Conservation (phyloP, 768 basidiomycete species). For the Pulveroboletus sp. region DNA sequence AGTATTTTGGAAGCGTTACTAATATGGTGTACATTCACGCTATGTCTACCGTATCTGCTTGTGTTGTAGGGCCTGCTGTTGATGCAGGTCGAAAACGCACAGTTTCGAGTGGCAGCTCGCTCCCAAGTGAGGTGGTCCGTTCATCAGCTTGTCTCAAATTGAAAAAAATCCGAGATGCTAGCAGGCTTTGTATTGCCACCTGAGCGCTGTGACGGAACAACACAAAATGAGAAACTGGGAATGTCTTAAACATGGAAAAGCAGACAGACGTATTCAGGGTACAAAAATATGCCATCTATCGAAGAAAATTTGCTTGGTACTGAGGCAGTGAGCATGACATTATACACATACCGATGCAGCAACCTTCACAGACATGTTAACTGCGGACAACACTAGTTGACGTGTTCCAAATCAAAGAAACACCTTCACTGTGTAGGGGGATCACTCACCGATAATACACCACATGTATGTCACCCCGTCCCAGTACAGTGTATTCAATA, state of each 20-base stretch:
- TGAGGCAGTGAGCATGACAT: no score
- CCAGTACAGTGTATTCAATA: slow-evolving; percentile 21
- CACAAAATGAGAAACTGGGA: slow-evolving; percentile 1
- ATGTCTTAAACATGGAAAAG: not conserved
- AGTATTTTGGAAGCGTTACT: no score
- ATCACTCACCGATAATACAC: slow-evolving; percentile 16
- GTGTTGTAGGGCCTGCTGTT: not conserved
- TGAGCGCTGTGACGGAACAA: slow-evolving; percentile 17
- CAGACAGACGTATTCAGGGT: slow-evolving; percentile 19
- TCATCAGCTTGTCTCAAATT: slow-evolving; percentile 17
- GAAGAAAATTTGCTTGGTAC: not conserved
- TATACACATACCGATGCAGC: slow-evolving; percentile 16
- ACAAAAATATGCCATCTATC: slow-evolving; percentile 10
- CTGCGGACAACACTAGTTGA: slow-evolving; percentile 8
- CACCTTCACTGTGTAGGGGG: not conserved
- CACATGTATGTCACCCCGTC: slow-evolving; percentile 25
- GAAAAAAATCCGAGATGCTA: slow-evolving; percentile 27
- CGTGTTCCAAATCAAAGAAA: not conserved
- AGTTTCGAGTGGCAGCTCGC: not conserved
- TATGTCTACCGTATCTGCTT: not conserved
- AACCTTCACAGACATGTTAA: slow-evolving; percentile 11
- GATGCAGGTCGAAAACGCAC: not conserved
- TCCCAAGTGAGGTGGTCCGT: not conserved
- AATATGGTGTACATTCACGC: no score
- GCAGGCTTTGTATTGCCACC: slow-evolving; percentile 22